phyloP scores from a whole-genome alignment of 805 yeast species.

The Pichia eremophila region DNA sequence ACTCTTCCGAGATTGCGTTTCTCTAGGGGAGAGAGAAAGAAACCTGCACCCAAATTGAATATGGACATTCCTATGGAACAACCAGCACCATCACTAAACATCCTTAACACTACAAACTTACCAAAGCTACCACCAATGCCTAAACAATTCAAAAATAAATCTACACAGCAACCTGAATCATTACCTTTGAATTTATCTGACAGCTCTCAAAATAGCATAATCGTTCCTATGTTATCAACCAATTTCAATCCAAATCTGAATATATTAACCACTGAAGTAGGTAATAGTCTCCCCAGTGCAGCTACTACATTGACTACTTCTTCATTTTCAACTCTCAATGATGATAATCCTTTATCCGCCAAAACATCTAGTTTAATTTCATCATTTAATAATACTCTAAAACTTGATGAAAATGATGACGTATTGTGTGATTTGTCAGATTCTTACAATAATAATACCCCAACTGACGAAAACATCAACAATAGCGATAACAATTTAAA shows the following conservation, averaged over 20 bases:
- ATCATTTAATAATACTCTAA: constrained; percentile 2
- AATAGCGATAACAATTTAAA: neutral
- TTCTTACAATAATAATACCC: neutral
- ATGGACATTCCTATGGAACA: constrained; percentile 5
- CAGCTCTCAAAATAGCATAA: neutral
- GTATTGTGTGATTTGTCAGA: neutral
- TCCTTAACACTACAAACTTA: neutral
- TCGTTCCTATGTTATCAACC: neutral
- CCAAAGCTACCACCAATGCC: constrained; percentile 4
- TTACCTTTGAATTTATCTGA: neutral
- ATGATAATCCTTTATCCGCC: neutral
- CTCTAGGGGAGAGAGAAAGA: constrained; percentile 5
- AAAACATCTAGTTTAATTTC: neutral
- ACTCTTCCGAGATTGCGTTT: constrained; percentile 5
- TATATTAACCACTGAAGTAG: neutral
- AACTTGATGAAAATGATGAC: constrained; percentile 3
- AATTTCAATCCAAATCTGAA: neutral
- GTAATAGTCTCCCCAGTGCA: constrained; percentile 8
- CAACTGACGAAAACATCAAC: neutral
- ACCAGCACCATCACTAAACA: neutral
- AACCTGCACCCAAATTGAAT: constrained; percentile 8
- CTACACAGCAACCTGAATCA: neutral
- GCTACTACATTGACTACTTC: constrained; percentile 8
- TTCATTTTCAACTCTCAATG: constrained; percentile 7
- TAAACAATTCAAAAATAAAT: neutral